Percentiles rank a stretch among this genome's conserved stretches.
phyloP scores from a whole-genome alignment of 73 alveolate species.

The Blepharisma japonicum region DNA sequence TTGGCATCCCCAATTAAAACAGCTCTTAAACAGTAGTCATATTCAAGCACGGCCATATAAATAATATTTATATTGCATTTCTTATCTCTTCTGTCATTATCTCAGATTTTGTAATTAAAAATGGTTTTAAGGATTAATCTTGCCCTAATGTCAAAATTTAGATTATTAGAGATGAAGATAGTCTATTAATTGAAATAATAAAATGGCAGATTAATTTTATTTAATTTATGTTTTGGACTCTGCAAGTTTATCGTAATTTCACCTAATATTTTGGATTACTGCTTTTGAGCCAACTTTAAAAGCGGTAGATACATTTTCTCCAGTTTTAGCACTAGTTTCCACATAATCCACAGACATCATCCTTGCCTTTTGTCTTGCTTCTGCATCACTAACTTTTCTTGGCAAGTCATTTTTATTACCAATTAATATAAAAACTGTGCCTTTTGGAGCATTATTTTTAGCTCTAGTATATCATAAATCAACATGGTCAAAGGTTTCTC shows the following conservation, averaged over 20 bases:
- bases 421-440: neutral
- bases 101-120: no score
- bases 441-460: neutral
- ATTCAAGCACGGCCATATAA: neutral
- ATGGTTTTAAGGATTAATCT: no score
- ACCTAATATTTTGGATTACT: neutral
- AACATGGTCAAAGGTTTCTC: neutral
- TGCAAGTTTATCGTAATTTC: no score
- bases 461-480: neutral
- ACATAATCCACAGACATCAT: neutral
- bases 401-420: constrained; percentile 5
- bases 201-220: no score
- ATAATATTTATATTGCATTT: no score
- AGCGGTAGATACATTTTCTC: neutral
- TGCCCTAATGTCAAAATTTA: no score
- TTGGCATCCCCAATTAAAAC: neutral
- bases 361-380: neutral
- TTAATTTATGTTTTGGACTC: no score
- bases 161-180: no score
- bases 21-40: neutral
- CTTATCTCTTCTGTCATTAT: no score
- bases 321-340: constrained; percentile 18
- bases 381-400: neutral
- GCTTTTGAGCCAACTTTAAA: neutral
- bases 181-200: no score